phyloP scores from a whole-genome alignment of 352 stramenopile genomes.

The Lagenidium sp. region DNA sequence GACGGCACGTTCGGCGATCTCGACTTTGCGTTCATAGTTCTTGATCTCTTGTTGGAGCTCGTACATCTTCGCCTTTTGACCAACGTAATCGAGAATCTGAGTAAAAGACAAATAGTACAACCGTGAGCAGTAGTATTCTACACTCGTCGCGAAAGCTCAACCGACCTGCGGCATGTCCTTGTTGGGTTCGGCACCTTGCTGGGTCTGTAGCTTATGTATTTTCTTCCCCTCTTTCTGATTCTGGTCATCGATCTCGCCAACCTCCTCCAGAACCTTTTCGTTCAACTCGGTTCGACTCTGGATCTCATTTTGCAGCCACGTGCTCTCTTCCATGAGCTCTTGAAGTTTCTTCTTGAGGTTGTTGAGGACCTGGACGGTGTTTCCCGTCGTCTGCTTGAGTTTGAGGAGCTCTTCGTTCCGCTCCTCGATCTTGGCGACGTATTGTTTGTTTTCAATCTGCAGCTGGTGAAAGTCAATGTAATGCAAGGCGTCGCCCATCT shows the following conservation, averaged over 20 bases:
- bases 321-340: conserved; percentile 76
- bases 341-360: conserved; percentile 87
- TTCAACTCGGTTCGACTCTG: conserved; percentile 72
- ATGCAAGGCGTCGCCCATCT: conserved; percentile 92
- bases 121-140: no score
- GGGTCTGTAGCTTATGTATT: conserved; percentile 45
- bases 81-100: conserved; percentile 87
- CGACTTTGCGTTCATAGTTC: conserved; percentile 91
- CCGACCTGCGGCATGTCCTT: conserved; percentile 85
- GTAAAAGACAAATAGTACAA: no score
- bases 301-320: conserved; percentile 80
- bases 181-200: conserved; percentile 57
- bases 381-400: conserved; percentile 87
- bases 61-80: conserved; percentile 86
- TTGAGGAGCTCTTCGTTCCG: conserved; percentile 90
- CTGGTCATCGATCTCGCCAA: conserved; percentile 49
- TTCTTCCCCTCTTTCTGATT: conserved; percentile 59
- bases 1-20: conserved; percentile 84
- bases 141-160: no score
- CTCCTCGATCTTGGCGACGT: conserved; percentile 93
- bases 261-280: conserved; percentile 82
- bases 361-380: conserved; percentile 87
- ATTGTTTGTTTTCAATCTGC: conserved; percentile 97
- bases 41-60: conserved; percentile 80
- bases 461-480: conserved; percentile 96